A percentile compares a stretch with the other conserved stretches of the same genome.
These are phyloP conservation scores for Tylopilus sp. DNA, from an alignment of 768 basidiomycete species.

Conservation along the genomic window DNA sequence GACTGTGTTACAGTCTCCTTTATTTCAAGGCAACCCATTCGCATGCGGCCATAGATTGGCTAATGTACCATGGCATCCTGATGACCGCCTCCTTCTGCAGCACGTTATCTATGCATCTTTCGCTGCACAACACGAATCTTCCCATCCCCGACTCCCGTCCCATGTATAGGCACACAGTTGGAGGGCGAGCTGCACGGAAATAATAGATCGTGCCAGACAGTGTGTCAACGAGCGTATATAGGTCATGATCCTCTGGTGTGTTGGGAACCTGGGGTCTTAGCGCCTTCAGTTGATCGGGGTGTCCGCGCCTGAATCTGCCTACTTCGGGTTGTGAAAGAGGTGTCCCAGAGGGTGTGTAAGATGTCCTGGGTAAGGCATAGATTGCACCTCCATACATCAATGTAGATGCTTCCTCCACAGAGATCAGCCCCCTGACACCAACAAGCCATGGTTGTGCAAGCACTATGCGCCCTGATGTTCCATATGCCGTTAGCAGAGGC, in stretches of 20 bases:
- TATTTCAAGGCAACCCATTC: slow-evolving; percentile 25
- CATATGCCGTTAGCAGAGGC: slow-evolving; percentile 13
- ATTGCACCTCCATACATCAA: too few species aligned
- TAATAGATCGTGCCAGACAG: slow-evolving; percentile 21
- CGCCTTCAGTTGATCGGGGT: neutral
- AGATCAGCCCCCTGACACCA: slow-evolving; percentile 24
- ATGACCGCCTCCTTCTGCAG: slow-evolving; percentile 25
- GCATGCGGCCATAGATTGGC: slow-evolving; percentile 12
- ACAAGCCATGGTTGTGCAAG: slow-evolving; percentile 20
- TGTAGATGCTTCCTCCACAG: slow-evolving; percentile 20
- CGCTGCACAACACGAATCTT: too few species aligned
- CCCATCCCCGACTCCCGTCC: slow-evolving; percentile 18
- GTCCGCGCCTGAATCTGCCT: slow-evolving; percentile 16
- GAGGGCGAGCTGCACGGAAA: slow-evolving; percentile 23
- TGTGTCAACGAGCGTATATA: slow-evolving; percentile 26
- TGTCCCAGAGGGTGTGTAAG: slow-evolving; percentile 20
- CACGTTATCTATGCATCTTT: slow-evolving; percentile 16
- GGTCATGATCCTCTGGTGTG: neutral
- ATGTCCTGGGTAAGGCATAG: slow-evolving; percentile 2
- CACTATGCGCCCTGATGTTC: slow-evolving; percentile 16
- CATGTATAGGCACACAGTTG: slow-evolving; percentile 12
- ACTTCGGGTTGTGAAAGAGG: slow-evolving; percentile 2
- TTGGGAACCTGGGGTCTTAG: neutral
- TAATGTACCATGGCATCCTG: slow-evolving; percentile 21
- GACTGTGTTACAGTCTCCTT: too few species aligned